Evolutionary conservation across 1,284 basidiomycete genomes (phyloP).

Genomic region (Cutaneotrichosporon curvatum): DNA sequence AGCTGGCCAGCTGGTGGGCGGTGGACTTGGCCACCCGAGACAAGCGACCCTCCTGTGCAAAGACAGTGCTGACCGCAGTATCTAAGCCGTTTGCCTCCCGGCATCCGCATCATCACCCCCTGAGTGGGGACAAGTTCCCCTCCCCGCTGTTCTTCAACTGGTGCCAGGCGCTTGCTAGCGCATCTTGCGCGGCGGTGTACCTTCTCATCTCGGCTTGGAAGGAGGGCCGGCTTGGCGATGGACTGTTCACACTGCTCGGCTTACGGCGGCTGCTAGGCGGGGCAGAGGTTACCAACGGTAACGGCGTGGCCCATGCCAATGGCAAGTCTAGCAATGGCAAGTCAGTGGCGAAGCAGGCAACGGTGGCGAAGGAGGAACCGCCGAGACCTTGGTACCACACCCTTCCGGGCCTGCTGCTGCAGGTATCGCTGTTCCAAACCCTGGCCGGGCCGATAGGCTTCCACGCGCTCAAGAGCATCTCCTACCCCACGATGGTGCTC

Average conservation of each 20-base stretch:
- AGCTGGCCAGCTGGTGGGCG: not conserved
- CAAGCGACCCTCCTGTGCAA: too few species aligned
- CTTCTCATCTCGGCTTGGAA: constrained; percentile 52
- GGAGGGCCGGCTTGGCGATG: constrained; percentile 9
- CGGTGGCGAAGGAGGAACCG: not conserved
- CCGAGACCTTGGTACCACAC: constrained; percentile 25
- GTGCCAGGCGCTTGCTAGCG: constrained; percentile 74
- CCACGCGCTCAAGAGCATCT: constrained; percentile 87
- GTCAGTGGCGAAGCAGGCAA: not conserved
- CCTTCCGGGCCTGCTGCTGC: constrained; percentile 56
- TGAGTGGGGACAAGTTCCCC: constrained; percentile 57
- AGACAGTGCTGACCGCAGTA: constrained; percentile 8
- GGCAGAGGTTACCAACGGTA: not conserved
- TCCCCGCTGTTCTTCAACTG: constrained; percentile 82
- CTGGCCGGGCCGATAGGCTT: constrained; percentile 91
- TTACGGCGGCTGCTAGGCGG: constrained; percentile 16
- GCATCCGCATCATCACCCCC: not conserved
- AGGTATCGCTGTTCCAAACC: constrained; percentile 82
- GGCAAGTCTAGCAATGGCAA: not conserved
- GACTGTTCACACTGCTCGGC: constrained; percentile 21
- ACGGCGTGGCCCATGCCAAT: not conserved
- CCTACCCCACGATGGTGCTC: constrained; percentile 96
- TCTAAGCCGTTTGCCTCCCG: not conserved
- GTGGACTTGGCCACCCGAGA: not conserved
- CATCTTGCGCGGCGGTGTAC: constrained; percentile 70